Evolutionary conservation across 2,329 filamentous ascomycete species (phyloP).

Genomic region (Botrytis medusae): DNA sequence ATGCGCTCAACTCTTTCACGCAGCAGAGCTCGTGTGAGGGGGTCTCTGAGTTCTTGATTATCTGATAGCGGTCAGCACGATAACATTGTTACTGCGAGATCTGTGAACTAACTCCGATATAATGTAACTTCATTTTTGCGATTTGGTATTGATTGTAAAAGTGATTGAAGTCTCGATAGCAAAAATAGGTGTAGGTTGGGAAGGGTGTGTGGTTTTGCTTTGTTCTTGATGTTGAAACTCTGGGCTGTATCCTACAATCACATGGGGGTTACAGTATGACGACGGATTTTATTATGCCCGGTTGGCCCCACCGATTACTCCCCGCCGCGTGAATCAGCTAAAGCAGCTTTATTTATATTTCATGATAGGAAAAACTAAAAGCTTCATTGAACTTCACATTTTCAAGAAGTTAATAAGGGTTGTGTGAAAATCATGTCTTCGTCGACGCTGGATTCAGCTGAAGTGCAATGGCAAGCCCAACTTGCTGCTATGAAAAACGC

Average conservation of each 20-base stretch:
- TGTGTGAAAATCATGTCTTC: conserved; percentile 13
- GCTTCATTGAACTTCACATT: background rate
- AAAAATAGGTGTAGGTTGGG: background rate
- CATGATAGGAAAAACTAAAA: background rate
- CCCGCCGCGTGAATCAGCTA: background rate
- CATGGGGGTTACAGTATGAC: conserved; percentile 15
- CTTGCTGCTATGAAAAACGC: conserved; percentile 83
- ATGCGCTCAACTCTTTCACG: conserved; percentile 71
- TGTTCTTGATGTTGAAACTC: conserved; percentile 15
- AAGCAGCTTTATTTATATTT: conserved; percentile 1
- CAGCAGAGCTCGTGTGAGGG: conserved; percentile 74
- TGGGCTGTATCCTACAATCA: background rate
- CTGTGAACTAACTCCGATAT: conserved; percentile 69
- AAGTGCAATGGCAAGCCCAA: conserved; percentile 79
- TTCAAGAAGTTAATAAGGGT: background rate
- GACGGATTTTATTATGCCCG: conserved; percentile 21
- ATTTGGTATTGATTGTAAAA: conserved; percentile 19
- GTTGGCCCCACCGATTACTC: conserved; percentile 3
- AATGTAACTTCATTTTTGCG: conserved; percentile 77
- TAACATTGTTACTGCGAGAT: conserved; percentile 28
- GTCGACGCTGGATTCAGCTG: conserved; percentile 32
- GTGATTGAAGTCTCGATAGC: background rate
- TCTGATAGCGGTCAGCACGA: conserved; percentile 50
- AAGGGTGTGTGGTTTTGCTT: conserved; percentile 19
- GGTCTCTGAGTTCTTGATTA: conserved; percentile 76